Evolutionary conservation across 805 yeast species (phyloP), one percentile per base, ranked within the genome.

Genomic region (Metschnikowia gelsemii): DNA sequence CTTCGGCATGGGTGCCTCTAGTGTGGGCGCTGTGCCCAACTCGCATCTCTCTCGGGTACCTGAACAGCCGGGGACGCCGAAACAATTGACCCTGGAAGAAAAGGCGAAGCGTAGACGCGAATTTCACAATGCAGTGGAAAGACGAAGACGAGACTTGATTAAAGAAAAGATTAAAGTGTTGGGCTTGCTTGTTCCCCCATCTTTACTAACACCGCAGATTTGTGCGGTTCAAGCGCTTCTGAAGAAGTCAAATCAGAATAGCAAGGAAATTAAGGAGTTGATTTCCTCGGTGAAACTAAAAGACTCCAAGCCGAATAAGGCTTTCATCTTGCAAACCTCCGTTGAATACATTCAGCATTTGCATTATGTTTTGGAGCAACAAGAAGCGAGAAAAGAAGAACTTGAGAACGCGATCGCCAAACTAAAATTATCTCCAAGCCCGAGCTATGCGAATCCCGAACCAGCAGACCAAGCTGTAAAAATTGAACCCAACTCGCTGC

Each of bases 91-190:
- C 3, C 80, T 79, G 55, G 95, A 84, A 39, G 88, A 84, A 45
- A 85, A 84, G 56, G 61, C 85, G 40, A 77, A 80, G 46, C 74
- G 96, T 48, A 75, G 96, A 48, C 69, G 96, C 45, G 96, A 89
- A 58, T 82, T 88, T 47, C 98, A 90, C 62, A 90, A 90, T 58
- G 96, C 96, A 1, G 97, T 90, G 4, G 98, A 90, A 62, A 75
- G 96, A 54, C 74, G 96, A 52, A 76, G 98, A 57, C 74, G 98
- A 48, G 98, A 91, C 61, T 72, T 87, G 52, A 90, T 90, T 56
- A 89, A 90, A 59, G 95, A 86, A 56, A 80, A 87, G 54, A 89
- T 90, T 47, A 84, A 84, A 58, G 96, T 87, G 53, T 68, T 90
- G 54, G 91, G 95, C 1, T 64, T 76, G 18, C 70, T 90, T 35